Base-by-base conservation (phyloP, 2,329 filamentous ascomycete species). In the Phyllosticta paracitricarpa region DNA sequence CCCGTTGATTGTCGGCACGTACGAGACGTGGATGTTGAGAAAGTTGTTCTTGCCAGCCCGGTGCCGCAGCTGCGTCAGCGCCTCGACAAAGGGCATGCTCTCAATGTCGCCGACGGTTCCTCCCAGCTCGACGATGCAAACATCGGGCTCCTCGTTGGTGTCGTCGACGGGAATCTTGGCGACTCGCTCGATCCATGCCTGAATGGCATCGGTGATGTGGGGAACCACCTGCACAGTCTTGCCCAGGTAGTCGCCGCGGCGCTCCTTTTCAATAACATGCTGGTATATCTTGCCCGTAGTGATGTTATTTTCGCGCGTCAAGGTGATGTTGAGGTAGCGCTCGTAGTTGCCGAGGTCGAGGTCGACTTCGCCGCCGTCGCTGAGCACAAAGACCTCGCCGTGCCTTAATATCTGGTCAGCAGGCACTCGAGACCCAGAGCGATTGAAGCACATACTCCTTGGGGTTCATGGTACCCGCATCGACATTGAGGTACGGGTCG, bases 261-360 rank as follows among this genome's bases (percentile, higher is more conserved):
- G 79, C 75, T 88, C 85, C 64, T 84, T 85, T 70, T 91, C 84
- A 68, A 96, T 91, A 59, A 97, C 92, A 69, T 89, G 85, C 70
- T 90, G 82, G 77, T 97, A 97, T 67, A 97, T 91, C 79, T 97
- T 97, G 71, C 94, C 94, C 5, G 93, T 96, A 3, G 94, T 99
- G 76, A 99, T 96, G 76, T 97, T 97, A 79, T 93, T 91, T 68
- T 96, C 91, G 64, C 87, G 82, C 8, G 85, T 90, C 64, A 97
- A 81, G 61, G 87, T 89, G 66, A 93, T 87, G 70, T 87, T 87
- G 60, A 96, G 85, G 72, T 96, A 96, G 53, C 87, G 82, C 73
- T 89, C 87, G 76, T 89, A 89, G 74, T 89, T 89, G 65, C 87
- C 87, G 35, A 90, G 79, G 72, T 90, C 87, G 62, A 90, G 82